Percentiles rank a stretch among this genome's conserved stretches.
phyloP scores from a whole-genome alignment of 495 filamentous ascomycete genomes.

The Daldinia vernicosa region DNA sequence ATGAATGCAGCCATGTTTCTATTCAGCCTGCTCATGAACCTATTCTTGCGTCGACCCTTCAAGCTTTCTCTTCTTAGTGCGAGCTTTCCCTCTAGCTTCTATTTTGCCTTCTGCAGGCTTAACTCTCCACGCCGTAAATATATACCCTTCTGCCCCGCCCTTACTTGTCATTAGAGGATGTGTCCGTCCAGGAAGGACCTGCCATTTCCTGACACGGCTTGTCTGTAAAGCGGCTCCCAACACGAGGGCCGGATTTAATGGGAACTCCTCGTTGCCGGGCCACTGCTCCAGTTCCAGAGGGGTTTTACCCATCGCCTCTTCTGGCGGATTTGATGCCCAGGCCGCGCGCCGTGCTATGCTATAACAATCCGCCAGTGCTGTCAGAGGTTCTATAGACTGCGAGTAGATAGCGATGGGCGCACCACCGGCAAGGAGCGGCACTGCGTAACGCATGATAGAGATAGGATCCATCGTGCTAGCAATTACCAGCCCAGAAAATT shows the following conservation, averaged over 20 bases:
- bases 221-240: conserved; percentile 83
- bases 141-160: conserved; percentile 89
- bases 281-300: conserved; percentile 56
- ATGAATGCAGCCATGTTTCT: conserved; percentile 19
- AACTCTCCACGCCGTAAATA: conserved; percentile 85
- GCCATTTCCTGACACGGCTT: conserved; percentile 77
- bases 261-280: conserved; percentile 73
- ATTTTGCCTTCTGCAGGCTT: conserved; percentile 79
- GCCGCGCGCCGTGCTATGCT: conserved; percentile 77
- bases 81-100: conserved; percentile 80
- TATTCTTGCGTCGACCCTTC: conserved; percentile 26
- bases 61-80: conserved; percentile 67
- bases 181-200: conserved; percentile 90
- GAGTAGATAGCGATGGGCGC: conserved; percentile 87
- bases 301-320: conserved; percentile 50
- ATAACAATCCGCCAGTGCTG: conserved; percentile 79
- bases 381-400: conserved; percentile 78
- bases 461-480: conserved; percentile 80
- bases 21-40: background rate
- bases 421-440: conserved; percentile 84
- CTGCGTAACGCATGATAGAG: conserved; percentile 73
- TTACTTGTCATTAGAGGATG: conserved; percentile 91
- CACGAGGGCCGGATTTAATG: conserved; percentile 81
- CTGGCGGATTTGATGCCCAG: conserved; percentile 58
- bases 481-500: conserved; percentile 83